These are phyloP conservation scores for Globisporangium paroecandrum DNA, from an alignment of 352 stramenopile species.

Conservation along the genomic window DNA sequence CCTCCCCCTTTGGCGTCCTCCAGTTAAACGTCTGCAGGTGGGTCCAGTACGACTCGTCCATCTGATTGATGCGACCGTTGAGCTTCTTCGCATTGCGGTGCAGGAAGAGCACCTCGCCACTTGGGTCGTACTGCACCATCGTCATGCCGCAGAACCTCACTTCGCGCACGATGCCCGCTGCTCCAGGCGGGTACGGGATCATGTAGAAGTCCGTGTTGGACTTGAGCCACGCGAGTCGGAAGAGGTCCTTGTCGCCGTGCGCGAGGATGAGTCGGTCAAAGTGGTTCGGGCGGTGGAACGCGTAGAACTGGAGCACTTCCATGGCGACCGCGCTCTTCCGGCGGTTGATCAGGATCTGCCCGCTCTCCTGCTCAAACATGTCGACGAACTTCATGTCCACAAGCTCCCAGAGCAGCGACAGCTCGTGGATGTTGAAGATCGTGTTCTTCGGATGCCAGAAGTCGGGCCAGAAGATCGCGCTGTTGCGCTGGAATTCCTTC, in stretches of 20 bases:
- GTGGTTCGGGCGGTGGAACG: conserved; percentile 54
- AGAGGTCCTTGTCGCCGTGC: conserved; percentile 79
- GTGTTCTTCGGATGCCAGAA: conserved; percentile 72
- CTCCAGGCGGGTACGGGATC: conserved; percentile 45
- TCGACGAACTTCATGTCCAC: conserved; percentile 57
- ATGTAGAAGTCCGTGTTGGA: conserved; percentile 55
- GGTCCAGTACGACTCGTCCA: conserved; percentile 41
- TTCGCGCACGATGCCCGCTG: conserved; percentile 34
- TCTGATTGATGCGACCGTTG: conserved; percentile 37
- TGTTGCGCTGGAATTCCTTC: conserved; percentile 35
- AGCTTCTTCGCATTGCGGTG: conserved; percentile 78
- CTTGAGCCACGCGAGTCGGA: conserved; percentile 79
- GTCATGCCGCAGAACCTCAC: conserved; percentile 66
- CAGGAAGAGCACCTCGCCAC: conserved; percentile 58
- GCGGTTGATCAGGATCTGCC: conserved; percentile 67
- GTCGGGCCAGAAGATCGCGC: conserved; percentile 74
- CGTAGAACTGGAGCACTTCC: conserved; percentile 60
- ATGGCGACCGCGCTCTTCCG: conserved; percentile 32
- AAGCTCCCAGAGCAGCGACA: conserved; percentile 62
- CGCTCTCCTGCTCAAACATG: conserved; percentile 82
- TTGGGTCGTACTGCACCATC: conserved; percentile 67
- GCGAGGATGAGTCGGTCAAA: conserved; percentile 59
- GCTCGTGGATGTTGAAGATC: conserved; percentile 66
- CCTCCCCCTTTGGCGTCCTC: not conserved
- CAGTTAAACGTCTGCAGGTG: conserved; percentile 46